Base-by-base conservation (phyloP, 2,329 filamentous ascomycete genomes). In the Septoria petroselini region DNA sequence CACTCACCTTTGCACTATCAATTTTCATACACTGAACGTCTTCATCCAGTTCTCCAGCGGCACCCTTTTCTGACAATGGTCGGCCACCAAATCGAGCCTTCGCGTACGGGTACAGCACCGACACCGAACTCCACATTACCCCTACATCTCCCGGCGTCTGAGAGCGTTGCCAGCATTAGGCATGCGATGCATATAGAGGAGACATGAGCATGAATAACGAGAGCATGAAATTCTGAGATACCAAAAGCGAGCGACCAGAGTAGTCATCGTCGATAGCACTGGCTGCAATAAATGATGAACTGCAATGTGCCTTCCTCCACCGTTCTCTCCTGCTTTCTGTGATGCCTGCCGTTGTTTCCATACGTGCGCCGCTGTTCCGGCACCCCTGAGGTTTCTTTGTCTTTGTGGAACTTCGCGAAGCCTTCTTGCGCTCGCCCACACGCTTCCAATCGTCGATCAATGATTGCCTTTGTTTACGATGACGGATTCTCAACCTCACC, bases 211-310 rank as follows among this genome's bases (percentile, higher is more conserved):
- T 48, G 44, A 48, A 7, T 41, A 25, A 48, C 15, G 45, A 48
- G 21, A 38, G 39, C 39, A 50, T 50, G 40, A 37, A 29, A 38
- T 38, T 27, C 9, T 48, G 38, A 41, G 46, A 50, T 50, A 50
- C 47, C 47, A 50, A 38, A 46, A 43, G 41, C 18, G 23, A 41
- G 29, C 40, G 31, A 42, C 23, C 23, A 12, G 33, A 48, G 29
- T 41, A 31, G 27, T 31, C 27, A 15, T 40, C 44, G 44, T 42
- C 11, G 15, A 41, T 40, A 54, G 43, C 45, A 45, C 41, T 48
- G 41, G 46, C 41, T 52, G 45, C 45, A 30, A 37, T 43, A 27
- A 43, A 43, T 23, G 18, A 27, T 42, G 43, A 25, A 41, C 37
- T 41, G 38, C 21, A 31, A 30, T 35, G 18, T 35, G n/a, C 31